phyloP scores from a whole-genome alignment of 108 stramenopile genomes.

The Hondaea fermentalgiana region DNA sequence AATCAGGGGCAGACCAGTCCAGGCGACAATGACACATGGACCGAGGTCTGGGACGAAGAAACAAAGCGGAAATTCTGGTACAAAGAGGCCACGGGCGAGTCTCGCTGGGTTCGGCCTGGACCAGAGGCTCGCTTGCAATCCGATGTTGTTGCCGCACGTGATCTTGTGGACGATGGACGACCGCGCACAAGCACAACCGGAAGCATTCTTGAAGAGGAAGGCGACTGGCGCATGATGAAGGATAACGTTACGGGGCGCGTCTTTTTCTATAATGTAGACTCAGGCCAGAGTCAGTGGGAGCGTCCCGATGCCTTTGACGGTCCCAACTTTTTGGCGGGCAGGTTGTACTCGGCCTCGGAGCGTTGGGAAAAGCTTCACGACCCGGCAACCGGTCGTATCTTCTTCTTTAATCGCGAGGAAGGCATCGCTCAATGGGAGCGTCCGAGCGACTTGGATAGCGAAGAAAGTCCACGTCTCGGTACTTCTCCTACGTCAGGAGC shows the following conservation, averaged over 20 bases:
- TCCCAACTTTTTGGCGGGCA: neutral
- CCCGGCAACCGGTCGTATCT: neutral
- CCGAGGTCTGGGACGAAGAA: neutral
- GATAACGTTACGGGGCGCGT: neutral
- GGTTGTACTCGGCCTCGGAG: neutral
- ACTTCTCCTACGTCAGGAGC: neutral
- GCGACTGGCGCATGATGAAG: slow-evolving; percentile 14
- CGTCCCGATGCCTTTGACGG: neutral
- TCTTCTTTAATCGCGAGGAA: slow-evolving; percentile 8
- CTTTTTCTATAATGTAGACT: neutral
- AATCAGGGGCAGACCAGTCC: neutral
- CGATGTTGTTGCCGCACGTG: neutral
- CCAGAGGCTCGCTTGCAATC: neutral
- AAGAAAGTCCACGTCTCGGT: neutral
- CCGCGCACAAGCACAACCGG: neutral
- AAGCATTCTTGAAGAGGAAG: neutral
- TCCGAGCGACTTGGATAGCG: neutral
- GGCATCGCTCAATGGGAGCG: slow-evolving; percentile 2
- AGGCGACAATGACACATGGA: neutral
- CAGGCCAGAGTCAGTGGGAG: neutral
- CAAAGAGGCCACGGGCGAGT: neutral
- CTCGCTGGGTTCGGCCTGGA: neutral
- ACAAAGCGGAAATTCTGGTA: neutral
- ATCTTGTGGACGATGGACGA: neutral
- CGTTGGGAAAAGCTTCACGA: slow-evolving; percentile 9